Evolutionary conservation across 2,329 filamentous ascomycete genomes (phyloP).

Genomic region (Mycosphaerelloides madeirae): DNA sequence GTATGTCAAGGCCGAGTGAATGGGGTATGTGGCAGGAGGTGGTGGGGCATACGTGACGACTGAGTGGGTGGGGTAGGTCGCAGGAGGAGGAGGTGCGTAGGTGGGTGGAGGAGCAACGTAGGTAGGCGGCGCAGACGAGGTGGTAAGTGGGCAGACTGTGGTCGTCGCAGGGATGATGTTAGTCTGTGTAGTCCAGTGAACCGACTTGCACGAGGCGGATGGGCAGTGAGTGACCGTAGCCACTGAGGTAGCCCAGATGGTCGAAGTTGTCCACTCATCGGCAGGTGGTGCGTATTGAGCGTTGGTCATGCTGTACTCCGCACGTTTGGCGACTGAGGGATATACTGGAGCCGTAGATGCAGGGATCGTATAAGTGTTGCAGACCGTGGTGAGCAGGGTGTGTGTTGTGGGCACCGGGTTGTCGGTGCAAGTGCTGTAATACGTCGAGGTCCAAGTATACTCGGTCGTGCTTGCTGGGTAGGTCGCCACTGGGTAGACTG

Average conservation of each 20-base stretch:
- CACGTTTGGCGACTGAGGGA: neutral
- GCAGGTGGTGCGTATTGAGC: neutral
- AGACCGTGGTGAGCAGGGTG: neutral
- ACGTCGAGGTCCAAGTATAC: neutral
- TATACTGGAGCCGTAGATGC: slow-evolving; percentile 1
- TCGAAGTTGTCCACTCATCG: neutral
- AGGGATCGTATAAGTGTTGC: neutral
- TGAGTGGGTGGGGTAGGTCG: neutral
- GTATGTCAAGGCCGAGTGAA: neutral
- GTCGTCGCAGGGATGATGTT: neutral
- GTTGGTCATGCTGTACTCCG: neutral
- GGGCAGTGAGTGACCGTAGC: neutral
- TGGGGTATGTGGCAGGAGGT: neutral
- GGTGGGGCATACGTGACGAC: neutral
- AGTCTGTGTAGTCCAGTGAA: neutral
- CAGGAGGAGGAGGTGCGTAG: neutral
- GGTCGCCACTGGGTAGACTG: neutral
- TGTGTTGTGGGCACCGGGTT: neutral
- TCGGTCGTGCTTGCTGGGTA: neutral
- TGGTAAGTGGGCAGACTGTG: neutral
- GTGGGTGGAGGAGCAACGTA: neutral
- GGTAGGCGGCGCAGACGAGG: neutral
- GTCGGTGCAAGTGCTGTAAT: neutral
- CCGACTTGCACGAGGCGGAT: neutral
- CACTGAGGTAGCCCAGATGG: neutral